phyloP scores from a whole-genome alignment of 495 filamentous ascomycete genomes.

The Talaromyces ruber region DNA sequence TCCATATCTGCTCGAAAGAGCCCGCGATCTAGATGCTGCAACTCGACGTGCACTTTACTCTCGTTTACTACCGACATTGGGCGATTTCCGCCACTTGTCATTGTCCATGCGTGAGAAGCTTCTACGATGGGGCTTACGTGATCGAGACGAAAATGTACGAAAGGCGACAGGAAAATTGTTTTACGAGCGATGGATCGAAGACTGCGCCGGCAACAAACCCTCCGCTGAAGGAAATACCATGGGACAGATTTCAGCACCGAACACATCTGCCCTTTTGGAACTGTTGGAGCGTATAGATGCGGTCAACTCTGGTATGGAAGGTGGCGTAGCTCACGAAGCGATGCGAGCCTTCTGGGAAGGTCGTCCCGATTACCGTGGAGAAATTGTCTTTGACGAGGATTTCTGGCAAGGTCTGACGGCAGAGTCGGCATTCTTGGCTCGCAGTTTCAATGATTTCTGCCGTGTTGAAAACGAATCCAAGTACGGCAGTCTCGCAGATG shows the following conservation, averaged over 20 bases:
- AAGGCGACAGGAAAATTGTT: conserved; percentile 88
- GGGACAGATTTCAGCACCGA: conserved; percentile 49
- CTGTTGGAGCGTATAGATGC: conserved; percentile 91
- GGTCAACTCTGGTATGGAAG: conserved; percentile 79
- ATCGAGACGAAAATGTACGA: conserved; percentile 89
- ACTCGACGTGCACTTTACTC: conserved; percentile 85
- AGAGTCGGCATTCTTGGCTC: conserved; percentile 77
- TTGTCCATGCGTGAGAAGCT: conserved; percentile 95
- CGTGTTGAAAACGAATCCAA: conserved; percentile 59
- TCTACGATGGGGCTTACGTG: conserved; percentile 87
- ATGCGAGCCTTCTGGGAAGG: conserved; percentile 96
- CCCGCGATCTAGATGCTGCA: conserved; percentile 75
- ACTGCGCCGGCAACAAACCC: conserved; percentile 63
- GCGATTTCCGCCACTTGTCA: conserved; percentile 92
- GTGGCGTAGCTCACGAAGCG: conserved; percentile 81
- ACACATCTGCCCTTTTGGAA: conserved; percentile 70
- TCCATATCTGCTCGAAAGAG: conserved; percentile 86
- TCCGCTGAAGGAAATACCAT: conserved; percentile 32
- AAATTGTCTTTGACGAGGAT: conserved; percentile 66
- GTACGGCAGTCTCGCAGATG: conserved; percentile 65
- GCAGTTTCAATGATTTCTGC: conserved; percentile 93
- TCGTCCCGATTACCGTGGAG: conserved; percentile 80
- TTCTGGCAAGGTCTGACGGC: conserved; percentile 85
- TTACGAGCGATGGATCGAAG: conserved; percentile 91
- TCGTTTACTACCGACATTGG: conserved; percentile 75